These are phyloP conservation scores for Entomortierella lignicola DNA, from an alignment of 192 early-diverging fungal species.

Conservation along the genomic window DNA sequence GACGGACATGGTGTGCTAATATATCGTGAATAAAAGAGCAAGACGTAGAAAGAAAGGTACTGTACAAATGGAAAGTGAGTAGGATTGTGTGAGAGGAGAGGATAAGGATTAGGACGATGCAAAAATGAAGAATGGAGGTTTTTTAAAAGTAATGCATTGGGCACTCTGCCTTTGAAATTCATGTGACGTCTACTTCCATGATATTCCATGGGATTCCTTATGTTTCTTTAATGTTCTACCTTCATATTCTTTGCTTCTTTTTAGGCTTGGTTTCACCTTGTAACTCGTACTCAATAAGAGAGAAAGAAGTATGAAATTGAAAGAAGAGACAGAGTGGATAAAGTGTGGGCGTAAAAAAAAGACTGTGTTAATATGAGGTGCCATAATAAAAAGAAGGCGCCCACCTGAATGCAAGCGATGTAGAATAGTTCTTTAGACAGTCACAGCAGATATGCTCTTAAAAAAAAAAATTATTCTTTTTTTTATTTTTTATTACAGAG, in stretches of 20 bases:
- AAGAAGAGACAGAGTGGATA: neutral
- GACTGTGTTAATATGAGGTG: too few relatives aligned
- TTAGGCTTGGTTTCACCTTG: too few relatives aligned
- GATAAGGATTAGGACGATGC: neutral
- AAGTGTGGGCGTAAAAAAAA: neutral
- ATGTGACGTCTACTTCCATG: slow-evolving; percentile 5
- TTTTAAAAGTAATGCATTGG: too few relatives aligned
- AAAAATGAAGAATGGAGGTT: neutral
- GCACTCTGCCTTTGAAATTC: too few relatives aligned
- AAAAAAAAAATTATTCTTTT: slow-evolving; percentile 5
- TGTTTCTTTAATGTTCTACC: neutral
- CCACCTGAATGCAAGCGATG: too few relatives aligned
- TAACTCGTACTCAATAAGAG: too few relatives aligned
- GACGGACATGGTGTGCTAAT: slow-evolving; percentile 42
- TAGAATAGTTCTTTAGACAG: too few relatives aligned
- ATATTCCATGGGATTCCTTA: slow-evolving; percentile 8
- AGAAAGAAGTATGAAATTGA: too few relatives aligned
- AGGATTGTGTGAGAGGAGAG: neutral
- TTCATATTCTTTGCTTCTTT: slow-evolving; percentile 11
- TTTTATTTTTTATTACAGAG: too few relatives aligned
- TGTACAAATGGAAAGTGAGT: slow-evolving; percentile 11
- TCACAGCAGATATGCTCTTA: neutral
- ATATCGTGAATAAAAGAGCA: slow-evolving; percentile 2
- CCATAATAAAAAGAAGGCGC: too few relatives aligned
- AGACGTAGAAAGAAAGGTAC: neutral